A percentile compares a stretch with the other conserved stretches of the same genome.
Conservation (phyloP, 2,329 filamentous ascomycete genomes). For the Calonectria fujianensis region DNA sequence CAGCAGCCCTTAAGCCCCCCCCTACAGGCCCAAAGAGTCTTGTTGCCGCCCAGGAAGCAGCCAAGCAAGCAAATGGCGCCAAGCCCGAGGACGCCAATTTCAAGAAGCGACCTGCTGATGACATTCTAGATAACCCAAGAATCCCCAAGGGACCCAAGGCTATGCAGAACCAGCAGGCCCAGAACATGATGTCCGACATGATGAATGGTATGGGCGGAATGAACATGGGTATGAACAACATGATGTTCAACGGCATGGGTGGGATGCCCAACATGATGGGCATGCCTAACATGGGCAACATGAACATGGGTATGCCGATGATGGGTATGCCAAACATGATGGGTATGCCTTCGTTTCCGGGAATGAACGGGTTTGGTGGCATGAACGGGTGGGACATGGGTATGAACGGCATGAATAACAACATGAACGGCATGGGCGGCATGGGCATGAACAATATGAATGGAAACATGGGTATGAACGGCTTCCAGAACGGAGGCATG, state of each 20-base stretch:
- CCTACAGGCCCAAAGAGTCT: slow-evolving; percentile 56
- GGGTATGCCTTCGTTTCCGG: slow-evolving; percentile 57
- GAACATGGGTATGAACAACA: slow-evolving; percentile 62
- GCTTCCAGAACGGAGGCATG: slow-evolving; percentile 55
- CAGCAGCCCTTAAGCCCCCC: slow-evolving; percentile 53
- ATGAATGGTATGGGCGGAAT: slow-evolving; percentile 68
- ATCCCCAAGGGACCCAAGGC: slow-evolving; percentile 80
- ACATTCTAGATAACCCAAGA: slow-evolving; percentile 78
- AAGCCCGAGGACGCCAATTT: slow-evolving; percentile 62
- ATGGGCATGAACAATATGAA: slow-evolving; percentile 56
- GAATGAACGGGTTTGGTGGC: slow-evolving; percentile 56
- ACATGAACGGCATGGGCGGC: slow-evolving; percentile 51
- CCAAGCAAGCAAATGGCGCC: slow-evolving; percentile 54
- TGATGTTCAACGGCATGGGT: slow-evolving; percentile 62
- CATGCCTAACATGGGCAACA: slow-evolving; percentile 58
- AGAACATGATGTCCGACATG: slow-evolving; percentile 67
- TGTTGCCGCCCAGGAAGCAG: slow-evolving; percentile 60
- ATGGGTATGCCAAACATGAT: slow-evolving; percentile 59
- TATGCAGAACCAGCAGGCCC: slow-evolving; percentile 75
- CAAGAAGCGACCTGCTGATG: slow-evolving; percentile 90
- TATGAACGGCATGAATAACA: slow-evolving; percentile 46
- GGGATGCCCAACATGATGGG: slow-evolving; percentile 61
- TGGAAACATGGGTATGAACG: slow-evolving; percentile 62
- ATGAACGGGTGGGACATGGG: slow-evolving; percentile 55
- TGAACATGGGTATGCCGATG: slow-evolving; percentile 58